Percentiles rank a stretch among this genome's conserved stretches.
phyloP scores from a whole-genome alignment of 2,329 filamentous ascomycete genomes.

The Botrytis fabae region DNA sequence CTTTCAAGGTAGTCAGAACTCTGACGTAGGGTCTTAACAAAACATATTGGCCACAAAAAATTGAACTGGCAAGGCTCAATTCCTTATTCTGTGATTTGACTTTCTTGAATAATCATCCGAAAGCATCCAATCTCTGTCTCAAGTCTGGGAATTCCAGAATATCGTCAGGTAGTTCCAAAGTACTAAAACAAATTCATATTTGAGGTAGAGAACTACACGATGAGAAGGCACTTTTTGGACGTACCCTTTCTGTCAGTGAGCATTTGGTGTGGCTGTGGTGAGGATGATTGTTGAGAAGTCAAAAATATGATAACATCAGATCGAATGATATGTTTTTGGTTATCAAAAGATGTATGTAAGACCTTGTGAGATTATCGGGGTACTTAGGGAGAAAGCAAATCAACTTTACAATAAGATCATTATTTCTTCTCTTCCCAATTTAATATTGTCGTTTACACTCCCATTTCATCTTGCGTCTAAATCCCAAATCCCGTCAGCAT shows the following conservation, averaged over 20 bases:
- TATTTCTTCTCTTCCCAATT: not conserved
- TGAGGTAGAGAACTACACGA: not conserved
- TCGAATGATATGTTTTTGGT: not conserved
- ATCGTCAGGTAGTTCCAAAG: not conserved
- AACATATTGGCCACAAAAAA: not conserved
- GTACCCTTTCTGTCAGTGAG: not conserved
- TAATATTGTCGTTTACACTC: not conserved
- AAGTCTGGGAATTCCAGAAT: not conserved
- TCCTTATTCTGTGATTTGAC: not conserved
- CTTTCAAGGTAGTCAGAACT: not conserved
- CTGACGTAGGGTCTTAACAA: not conserved
- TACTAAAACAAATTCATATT: not conserved
- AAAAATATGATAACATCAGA: not conserved
- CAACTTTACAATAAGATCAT: fast-evolving
- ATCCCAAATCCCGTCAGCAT: not conserved
- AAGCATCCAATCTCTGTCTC: not conserved
- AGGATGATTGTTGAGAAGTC: not conserved
- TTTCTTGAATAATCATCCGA: not conserved
- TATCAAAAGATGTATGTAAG: not conserved
- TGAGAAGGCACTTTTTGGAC: not conserved
- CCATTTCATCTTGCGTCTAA: not conserved
- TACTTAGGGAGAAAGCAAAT: too few relatives aligned
- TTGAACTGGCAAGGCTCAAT: not conserved
- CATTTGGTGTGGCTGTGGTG: not conserved
- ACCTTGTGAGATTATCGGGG: not conserved